Evolutionary conservation across 306 rosid species (phyloP).

Genomic region (Sesbania bispinosa): DNA sequence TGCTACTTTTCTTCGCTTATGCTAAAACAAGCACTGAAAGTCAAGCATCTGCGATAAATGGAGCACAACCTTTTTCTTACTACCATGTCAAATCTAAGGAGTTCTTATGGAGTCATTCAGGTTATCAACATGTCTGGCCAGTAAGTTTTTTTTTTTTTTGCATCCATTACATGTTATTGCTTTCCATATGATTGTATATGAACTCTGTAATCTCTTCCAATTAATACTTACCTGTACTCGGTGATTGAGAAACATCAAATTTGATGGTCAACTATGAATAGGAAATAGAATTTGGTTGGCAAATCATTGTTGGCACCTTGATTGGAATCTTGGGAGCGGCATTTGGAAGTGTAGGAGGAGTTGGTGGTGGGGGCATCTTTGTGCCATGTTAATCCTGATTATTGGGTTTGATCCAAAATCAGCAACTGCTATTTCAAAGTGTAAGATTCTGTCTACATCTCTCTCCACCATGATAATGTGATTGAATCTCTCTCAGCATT

Average conservation of each 20-base stretch:
- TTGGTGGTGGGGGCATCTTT: conserved; percentile 95
- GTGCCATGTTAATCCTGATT: conserved; percentile 81
- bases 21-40: conserved; percentile 43
- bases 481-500: too few species aligned
- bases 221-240: not conserved
- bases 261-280: conserved; percentile 10
- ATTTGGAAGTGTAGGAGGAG: conserved; percentile 90
- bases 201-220: not conserved
- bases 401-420: conserved; percentile 91
- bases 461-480: too few species aligned
- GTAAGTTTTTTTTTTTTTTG: too few species aligned
- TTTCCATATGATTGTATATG: not conserved
- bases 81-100: conserved; percentile 35
- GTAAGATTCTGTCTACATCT: conserved; percentile 47
- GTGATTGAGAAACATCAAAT: not conserved
- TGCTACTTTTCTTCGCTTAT: conserved; percentile 16
- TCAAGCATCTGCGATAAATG: conserved; percentile 30
- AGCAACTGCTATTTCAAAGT: conserved; percentile 80
- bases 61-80: conserved; percentile 18
- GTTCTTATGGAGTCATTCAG: conserved; percentile 74
- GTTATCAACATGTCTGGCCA: too few species aligned
- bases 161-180: too few species aligned
- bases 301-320: conserved; percentile 48
- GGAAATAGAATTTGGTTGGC: conserved; percentile 76
- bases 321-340: conserved; percentile 87